phyloP scores from a whole-genome alignment of 2,329 filamentous ascomycete species.

The Ophiostoma himal-ulmi region DNA sequence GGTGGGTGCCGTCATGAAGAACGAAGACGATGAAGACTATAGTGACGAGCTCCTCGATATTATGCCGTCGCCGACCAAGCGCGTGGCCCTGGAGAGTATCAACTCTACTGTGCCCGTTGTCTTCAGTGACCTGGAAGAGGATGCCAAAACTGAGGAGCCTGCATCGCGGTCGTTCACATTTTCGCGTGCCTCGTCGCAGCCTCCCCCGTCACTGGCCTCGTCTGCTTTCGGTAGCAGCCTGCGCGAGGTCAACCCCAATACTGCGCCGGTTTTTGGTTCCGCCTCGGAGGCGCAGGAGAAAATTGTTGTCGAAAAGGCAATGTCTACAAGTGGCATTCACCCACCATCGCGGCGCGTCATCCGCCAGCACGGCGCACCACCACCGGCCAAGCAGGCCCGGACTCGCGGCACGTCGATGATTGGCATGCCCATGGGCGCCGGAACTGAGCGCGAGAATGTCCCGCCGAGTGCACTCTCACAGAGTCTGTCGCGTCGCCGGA shows the following conservation, averaged over 20 bases:
- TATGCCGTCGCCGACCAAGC: constrained; percentile 34
- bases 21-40: constrained; percentile 17
- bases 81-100: neutral
- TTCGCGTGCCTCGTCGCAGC: constrained; percentile 16
- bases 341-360: constrained; percentile 44
- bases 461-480: constrained; percentile 42
- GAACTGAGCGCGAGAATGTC: constrained; percentile 49
- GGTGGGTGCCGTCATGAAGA: neutral
- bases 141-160: constrained; percentile 18
- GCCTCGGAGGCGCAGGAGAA: constrained; percentile 27
- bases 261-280: neutral
- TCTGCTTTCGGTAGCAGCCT: constrained; percentile 40
- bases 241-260: constrained; percentile 50
- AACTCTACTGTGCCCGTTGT: constrained; percentile 23
- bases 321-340: constrained; percentile 15
- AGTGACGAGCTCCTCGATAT: constrained; percentile 17
- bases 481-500: constrained; percentile 48
- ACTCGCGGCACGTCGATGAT: constrained; percentile 26
- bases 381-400: constrained; percentile 32
- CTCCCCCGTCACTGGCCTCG: neutral
- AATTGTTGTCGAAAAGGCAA: constrained; percentile 23
- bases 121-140: constrained; percentile 29
- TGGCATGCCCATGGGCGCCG: constrained; percentile 20
- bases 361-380: constrained; percentile 29
- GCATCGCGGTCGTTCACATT: neutral